A percentile compares a stretch with the other conserved stretches of the same genome.
Conservation (phyloP, 2,329 filamentous ascomycete species). For the Beauveria medogensis region DNA sequence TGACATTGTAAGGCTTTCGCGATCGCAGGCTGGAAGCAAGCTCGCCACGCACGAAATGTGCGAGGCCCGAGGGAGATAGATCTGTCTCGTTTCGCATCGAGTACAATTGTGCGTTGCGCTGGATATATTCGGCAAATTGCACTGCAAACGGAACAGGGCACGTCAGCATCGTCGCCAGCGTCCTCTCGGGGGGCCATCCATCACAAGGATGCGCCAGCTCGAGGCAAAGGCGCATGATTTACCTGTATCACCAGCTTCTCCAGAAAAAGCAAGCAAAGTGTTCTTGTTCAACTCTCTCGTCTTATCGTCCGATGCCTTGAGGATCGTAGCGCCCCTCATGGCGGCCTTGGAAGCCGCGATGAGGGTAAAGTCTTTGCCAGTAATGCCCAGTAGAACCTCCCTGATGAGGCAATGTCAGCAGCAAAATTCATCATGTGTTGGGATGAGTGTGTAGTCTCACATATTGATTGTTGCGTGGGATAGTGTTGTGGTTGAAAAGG, state of each 20-base stretch:
- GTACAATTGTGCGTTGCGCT: constrained; percentile 97
- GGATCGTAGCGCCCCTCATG: constrained; percentile 93
- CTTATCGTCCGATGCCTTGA: constrained; percentile 96
- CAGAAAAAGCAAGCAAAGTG: constrained; percentile 89
- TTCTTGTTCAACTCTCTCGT: constrained; percentile 87
- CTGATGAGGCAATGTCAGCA: constrained; percentile 34
- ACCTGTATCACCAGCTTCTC: constrained; percentile 94
- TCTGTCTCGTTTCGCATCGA: constrained; percentile 96
- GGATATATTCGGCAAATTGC: constrained; percentile 98
- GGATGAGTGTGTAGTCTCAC: not conserved
- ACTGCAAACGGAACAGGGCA: constrained; percentile 44
- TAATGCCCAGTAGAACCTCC: constrained; percentile 97
- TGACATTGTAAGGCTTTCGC: constrained; percentile 92
- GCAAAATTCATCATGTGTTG: not conserved
- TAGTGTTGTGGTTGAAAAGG: constrained; percentile 6
- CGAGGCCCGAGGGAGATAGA: constrained; percentile 79
- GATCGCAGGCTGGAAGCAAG: constrained; percentile 85
- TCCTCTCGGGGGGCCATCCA: not conserved
- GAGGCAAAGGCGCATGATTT: constrained; percentile 21
- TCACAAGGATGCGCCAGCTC: not conserved
- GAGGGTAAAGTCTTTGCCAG: constrained; percentile 98
- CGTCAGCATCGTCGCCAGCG: not conserved
- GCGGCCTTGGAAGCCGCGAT: constrained; percentile 95
- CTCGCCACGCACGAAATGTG: constrained; percentile 89
- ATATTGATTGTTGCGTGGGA: constrained; percentile 9